Evolutionary conservation across 2,329 filamentous ascomycete genomes (phyloP).

Genomic region (Ploettnerulaceae sp.): DNA sequence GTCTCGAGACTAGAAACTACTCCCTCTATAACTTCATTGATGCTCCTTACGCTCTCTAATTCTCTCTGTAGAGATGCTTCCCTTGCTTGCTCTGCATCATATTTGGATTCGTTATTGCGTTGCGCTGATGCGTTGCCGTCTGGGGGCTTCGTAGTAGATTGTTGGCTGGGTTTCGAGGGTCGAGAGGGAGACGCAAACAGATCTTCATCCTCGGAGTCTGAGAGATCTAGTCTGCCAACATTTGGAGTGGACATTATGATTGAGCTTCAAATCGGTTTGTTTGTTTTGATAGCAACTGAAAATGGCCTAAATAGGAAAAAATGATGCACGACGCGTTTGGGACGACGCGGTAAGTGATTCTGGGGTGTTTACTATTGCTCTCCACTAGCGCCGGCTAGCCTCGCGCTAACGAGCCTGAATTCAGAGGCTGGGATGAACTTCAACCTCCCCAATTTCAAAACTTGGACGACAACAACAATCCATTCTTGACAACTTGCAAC

Average conservation of each 20-base stretch:
- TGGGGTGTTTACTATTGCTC: no score
- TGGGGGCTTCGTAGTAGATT: constrained; percentile 16
- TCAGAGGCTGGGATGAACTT: no score
- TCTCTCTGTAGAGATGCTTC: constrained; percentile 74
- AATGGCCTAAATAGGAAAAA: constrained; percentile 10
- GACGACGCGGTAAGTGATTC: background rate
- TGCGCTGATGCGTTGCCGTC: constrained; percentile 26
- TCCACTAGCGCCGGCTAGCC: no score
- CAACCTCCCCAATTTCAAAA: constrained; percentile 15
- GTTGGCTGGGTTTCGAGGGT: constrained; percentile 30
- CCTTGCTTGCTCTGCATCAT: constrained; percentile 61
- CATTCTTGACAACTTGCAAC: background rate
- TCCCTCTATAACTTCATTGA: constrained; percentile 83
- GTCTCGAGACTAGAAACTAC: constrained; percentile 67
- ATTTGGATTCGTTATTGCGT: constrained; percentile 45
- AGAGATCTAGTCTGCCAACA: constrained; percentile 47
- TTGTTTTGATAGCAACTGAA: constrained; percentile 1
- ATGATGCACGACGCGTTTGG: constrained; percentile 20
- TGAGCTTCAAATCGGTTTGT: background rate
- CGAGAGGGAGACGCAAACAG: constrained; percentile 53
- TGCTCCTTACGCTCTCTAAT: constrained; percentile 73
- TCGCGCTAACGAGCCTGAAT: no score
- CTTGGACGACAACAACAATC: background rate
- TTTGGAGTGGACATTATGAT: constrained; percentile 39
- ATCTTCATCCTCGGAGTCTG: constrained; percentile 51